Conservation (phyloP, 139 green algal species). For the Trebouxia sp. region DNA sequence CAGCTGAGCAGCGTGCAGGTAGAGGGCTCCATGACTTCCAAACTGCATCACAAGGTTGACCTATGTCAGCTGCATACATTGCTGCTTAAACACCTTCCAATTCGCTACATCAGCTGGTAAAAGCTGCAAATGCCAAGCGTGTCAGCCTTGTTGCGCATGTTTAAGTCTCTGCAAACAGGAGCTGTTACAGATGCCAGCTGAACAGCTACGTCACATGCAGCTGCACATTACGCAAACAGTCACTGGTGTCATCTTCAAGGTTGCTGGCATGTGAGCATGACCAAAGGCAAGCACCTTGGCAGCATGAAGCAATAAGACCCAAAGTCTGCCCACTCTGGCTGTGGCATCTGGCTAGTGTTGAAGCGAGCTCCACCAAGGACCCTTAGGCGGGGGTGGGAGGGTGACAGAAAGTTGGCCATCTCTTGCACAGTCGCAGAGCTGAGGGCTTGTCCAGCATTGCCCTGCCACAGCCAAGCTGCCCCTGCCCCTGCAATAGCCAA, state of each 20-base stretch:
- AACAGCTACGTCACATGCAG: too few species aligned
- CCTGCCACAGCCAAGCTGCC: constrained; percentile 81
- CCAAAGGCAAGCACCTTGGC: too few species aligned
- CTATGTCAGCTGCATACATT: too few species aligned
- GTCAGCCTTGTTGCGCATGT: too few species aligned
- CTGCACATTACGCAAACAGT: too few species aligned
- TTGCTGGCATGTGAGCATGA: too few species aligned
- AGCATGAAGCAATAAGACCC: constrained; percentile 82
- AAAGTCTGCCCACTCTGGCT: constrained; percentile 70
- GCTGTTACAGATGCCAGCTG: too few species aligned
- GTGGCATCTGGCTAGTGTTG: constrained; percentile 22
- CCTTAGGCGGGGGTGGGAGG: constrained; percentile 58
- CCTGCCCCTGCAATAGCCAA: constrained; percentile 53
- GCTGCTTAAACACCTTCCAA: too few species aligned
- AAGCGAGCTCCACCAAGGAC: constrained; percentile 81
- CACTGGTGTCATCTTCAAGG: too few species aligned
- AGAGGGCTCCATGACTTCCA: constrained; percentile 70
- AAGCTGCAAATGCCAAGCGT: too few species aligned
- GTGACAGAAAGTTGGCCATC: constrained; percentile 73
- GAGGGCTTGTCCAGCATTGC: constrained; percentile 49
- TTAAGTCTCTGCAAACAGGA: too few species aligned
- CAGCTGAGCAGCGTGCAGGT: constrained; percentile 56
- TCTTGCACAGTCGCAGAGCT: constrained; percentile 43
- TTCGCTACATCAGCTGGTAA: too few species aligned
- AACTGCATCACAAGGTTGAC: constrained; percentile 30